These are phyloP conservation scores for Ustilago tritici DNA, from an alignment of 1,284 basidiomycete species.

Conservation along the genomic window DNA sequence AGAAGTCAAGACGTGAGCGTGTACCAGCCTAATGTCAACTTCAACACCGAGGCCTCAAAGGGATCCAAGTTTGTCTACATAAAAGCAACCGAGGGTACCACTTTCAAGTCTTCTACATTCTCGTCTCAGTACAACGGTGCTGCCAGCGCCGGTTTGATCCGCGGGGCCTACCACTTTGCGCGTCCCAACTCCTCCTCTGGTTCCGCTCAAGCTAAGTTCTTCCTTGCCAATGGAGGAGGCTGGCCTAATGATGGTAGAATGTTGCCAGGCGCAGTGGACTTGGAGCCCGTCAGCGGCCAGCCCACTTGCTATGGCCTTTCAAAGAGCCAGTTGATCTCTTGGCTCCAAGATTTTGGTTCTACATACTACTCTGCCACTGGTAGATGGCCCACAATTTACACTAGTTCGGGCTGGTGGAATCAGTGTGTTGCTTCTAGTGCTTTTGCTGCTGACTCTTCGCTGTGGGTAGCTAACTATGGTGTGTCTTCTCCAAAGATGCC, in stretches of 20 bases:
- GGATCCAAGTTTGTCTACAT: conserved; percentile 77
- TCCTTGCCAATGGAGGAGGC: conserved; percentile 75
- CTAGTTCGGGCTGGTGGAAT: conserved; percentile 78
- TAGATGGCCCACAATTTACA: conserved; percentile 75
- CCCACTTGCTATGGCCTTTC: conserved; percentile 75
- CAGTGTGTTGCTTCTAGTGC: conserved; percentile 75
- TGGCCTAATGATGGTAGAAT: conserved; percentile 54
- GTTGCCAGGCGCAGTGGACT: conserved; percentile 61
- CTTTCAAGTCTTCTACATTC: conserved; percentile 71
- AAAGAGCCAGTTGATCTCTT: conserved; percentile 75
- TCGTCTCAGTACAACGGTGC: conserved; percentile 74
- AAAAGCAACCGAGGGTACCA: conserved; percentile 79
- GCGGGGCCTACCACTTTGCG: conserved; percentile 77
- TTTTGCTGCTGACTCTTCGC: conserved; percentile 72
- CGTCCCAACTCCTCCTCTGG: conserved; percentile 71
- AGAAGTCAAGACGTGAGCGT: conserved; percentile 73
- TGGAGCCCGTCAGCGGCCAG: conserved; percentile 28
- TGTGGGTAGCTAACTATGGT: conserved; percentile 75
- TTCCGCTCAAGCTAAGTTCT: conserved; percentile 76
- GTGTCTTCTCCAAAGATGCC: conserved; percentile 61
- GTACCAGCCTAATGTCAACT: conserved; percentile 75
- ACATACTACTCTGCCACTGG: conserved; percentile 75
- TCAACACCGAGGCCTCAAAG: conserved; percentile 74
- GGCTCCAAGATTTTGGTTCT: conserved; percentile 73
- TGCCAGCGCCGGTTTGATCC: conserved; percentile 74